Evolutionary conservation across 1,139 yeast genomes (phyloP), one percentile per base, ranked within the genome.

Genomic region (Hanseniaspora sp.): DNA sequence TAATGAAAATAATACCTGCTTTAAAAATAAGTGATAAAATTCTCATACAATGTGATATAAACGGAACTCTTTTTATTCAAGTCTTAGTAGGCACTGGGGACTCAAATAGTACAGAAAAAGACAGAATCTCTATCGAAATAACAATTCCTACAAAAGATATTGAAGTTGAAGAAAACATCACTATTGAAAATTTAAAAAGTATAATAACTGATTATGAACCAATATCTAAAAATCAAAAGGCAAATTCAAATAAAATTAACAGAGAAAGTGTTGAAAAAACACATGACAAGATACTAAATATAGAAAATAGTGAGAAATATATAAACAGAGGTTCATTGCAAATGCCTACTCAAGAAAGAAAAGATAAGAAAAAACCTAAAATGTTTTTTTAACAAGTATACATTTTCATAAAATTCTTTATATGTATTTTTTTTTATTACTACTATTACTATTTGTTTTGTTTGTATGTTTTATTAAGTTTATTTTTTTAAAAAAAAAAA

Each of bases 401-500:
- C 28, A 13, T 35, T 30, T 30, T 44, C 23, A 43, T 5, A 30
- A 29, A 23, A 18, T 33, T 3, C 2, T 37, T 7, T n/a, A 8
- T 11, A 37, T 37, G n/a, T 5, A 29, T 29, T 8, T n/a, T n/a
- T n/a, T n/a, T n/a, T n/a, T n/a, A n/a, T n/a, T 30, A 29, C 17
- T 41, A 23, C 38, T 33, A 48, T 15, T 28, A 18, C 9, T 38
- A 35, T 12, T 28, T 29, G 46, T 40, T 41, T 45, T 38, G 35
- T 52, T 56, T 58, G n/a, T n/a, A n/a, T n/a, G 58, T 54, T 33
- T 23, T 23, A 23, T 23, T 23, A 43, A 43, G 37, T 15, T 43
- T 43, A 13, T 37, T 23, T 23, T 23, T 23, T 23, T 23, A 23
- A 23, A 51, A 44, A 39, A 39, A 29, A 49, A 43, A n/a, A n/a